Percentiles rank a stretch among this genome's conserved stretches.
phyloP scores from a whole-genome alignment of 352 stramenopile genomes.

The Saprolegnia diclina region DNA sequence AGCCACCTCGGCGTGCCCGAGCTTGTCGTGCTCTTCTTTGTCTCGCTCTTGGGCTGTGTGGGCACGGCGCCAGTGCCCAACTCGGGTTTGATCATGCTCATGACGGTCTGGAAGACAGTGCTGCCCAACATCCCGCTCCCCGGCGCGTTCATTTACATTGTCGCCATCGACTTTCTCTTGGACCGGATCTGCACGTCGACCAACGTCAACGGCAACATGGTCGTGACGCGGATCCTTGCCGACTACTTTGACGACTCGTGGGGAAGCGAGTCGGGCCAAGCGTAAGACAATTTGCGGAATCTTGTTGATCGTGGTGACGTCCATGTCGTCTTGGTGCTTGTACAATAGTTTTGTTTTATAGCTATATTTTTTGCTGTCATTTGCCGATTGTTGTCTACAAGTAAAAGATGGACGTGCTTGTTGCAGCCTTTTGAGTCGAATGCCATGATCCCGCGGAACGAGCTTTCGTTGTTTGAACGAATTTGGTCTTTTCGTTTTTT shows the following conservation, averaged over 20 bases:
- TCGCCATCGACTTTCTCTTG: constrained; percentile 60
- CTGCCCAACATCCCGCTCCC: constrained; percentile 35
- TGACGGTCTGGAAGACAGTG: constrained; percentile 63
- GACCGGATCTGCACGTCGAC: constrained; percentile 50
- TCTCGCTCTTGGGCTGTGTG: constrained; percentile 53
- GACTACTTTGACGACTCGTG: constrained; percentile 31
- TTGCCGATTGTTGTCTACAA: too few species aligned
- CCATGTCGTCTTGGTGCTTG: too few species aligned
- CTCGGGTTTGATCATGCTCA: constrained; percentile 56
- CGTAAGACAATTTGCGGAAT: too few species aligned
- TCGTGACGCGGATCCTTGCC: constrained; percentile 57
- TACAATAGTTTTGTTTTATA: too few species aligned
- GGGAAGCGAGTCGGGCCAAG: too few species aligned
- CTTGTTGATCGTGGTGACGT: too few species aligned
- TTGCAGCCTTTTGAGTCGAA: too few species aligned
- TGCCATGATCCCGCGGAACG: too few species aligned
- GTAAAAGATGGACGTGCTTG: too few species aligned
- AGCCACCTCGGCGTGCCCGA: constrained; percentile 43
- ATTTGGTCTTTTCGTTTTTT: too few species aligned
- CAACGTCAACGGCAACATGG: constrained; percentile 54
- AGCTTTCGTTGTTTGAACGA: too few species aligned
- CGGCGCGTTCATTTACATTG: constrained; percentile 30
- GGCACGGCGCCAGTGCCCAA: constrained; percentile 52
- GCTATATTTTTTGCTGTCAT: too few species aligned
- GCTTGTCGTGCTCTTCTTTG: constrained; percentile 34